Evolutionary conservation across 129 eudicot species (phyloP).

Genomic region (Flaveria robusta): DNA sequence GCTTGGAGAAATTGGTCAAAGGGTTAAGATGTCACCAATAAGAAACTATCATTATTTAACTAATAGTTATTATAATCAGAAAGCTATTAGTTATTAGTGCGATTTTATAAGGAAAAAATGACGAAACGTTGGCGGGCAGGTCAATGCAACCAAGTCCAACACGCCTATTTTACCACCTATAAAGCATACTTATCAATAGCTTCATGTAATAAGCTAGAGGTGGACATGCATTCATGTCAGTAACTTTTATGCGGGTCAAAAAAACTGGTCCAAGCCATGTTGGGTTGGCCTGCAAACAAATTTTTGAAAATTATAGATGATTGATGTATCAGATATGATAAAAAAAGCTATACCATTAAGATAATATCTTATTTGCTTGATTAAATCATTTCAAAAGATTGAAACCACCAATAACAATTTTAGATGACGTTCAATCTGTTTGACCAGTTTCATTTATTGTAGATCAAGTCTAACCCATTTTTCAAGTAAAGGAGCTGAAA

Average conservation of each 20-base stretch:
- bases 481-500: not conserved
- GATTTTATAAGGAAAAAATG: not conserved
- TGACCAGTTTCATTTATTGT: not conserved
- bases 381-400: not conserved
- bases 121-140: not conserved
- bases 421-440: not conserved
- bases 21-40: not conserved
- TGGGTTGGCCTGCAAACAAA: not conserved
- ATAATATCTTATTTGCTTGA: not conserved
- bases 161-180: not conserved
- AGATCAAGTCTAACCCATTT: not conserved
- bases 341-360: not conserved
- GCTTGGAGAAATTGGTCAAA: not conserved
- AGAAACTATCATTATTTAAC: not conserved
- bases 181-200: not conserved
- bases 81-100: not conserved
- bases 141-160: not conserved
- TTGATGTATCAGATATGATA: not conserved
- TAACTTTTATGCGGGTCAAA: not conserved
- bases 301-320: slow-evolving; percentile 2
- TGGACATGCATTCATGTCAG: not conserved
- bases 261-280: not conserved
- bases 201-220: not conserved
- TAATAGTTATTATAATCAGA: not conserved
- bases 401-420: not conserved